These are phyloP conservation scores for Zymoseptoria ardabiliae DNA, from an alignment of 2,329 filamentous ascomycete species.

Conservation along the genomic window DNA sequence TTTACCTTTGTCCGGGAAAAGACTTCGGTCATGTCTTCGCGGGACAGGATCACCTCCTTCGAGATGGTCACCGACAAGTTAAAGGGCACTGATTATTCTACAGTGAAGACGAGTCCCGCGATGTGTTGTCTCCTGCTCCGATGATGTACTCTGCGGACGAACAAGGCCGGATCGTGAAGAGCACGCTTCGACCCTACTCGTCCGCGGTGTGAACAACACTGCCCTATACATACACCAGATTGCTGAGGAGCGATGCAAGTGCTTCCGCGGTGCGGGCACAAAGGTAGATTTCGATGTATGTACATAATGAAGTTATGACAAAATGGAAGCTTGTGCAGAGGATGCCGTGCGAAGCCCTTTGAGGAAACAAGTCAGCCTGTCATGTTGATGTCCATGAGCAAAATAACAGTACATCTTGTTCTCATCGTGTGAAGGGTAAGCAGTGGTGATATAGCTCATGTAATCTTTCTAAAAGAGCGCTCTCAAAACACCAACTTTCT, in stretches of 20 bases:
- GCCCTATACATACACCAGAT: neutral
- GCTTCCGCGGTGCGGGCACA: neutral
- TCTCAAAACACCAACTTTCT: no score
- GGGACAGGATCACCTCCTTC: neutral
- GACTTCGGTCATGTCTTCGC: neutral
- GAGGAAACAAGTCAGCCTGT: no score
- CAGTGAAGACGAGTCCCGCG: neutral
- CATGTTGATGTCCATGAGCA: no score
- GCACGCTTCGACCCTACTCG: neutral
- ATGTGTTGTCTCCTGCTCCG: neutral
- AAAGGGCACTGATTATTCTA: neutral
- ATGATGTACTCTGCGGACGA: neutral
- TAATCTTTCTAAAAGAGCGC: no score
- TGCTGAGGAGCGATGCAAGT: neutral
- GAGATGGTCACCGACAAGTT: neutral
- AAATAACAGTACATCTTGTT: no score
- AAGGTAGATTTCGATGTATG: no score
- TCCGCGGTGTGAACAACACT: neutral
- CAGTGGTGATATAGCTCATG: no score
- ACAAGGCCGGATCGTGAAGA: neutral
- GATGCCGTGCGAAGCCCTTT: no score
- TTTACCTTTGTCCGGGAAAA: constrained; percentile 1
- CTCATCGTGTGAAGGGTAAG: no score
- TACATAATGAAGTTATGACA: no score
- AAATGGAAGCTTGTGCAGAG: no score